These are phyloP conservation scores for Yamadazyma aaseri DNA, from an alignment of 1,139 yeast species.

Conservation along the genomic window DNA sequence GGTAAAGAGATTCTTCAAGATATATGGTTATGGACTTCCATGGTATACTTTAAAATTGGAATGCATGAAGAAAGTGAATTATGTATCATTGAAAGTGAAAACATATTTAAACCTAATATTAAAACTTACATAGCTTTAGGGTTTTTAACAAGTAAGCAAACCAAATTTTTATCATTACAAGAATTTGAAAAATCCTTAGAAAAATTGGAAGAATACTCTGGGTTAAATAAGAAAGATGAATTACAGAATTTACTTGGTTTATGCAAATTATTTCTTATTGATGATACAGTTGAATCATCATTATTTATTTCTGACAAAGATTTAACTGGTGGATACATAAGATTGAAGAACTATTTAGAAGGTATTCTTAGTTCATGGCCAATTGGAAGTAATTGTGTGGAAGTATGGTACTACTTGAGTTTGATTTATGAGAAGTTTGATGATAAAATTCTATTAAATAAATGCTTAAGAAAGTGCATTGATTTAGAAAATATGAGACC, in stretches of 20 bases:
- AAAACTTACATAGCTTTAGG: slow-evolving; percentile 59
- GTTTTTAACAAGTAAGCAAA: slow-evolving; percentile 38
- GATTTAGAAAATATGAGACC: slow-evolving; percentile 68
- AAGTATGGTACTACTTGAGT: slow-evolving; percentile 73
- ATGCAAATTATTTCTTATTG: slow-evolving; percentile 52
- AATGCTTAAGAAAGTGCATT: slow-evolving; percentile 64
- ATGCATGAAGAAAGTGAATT: slow-evolving; percentile 62
- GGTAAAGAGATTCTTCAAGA: slow-evolving; percentile 47
- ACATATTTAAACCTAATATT: slow-evolving; percentile 47
- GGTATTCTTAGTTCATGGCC: slow-evolving; percentile 44
- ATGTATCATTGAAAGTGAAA: slow-evolving; percentile 73
- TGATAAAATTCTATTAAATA: slow-evolving; percentile 51
- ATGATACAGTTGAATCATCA: slow-evolving; percentile 33
- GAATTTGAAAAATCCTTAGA: slow-evolving; percentile 72
- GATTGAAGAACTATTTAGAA: slow-evolving; percentile 65
- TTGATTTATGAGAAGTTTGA: slow-evolving; percentile 61
- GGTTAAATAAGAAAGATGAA: slow-evolving; percentile 37
- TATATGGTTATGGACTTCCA: slow-evolving; percentile 76
- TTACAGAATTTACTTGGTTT: slow-evolving; percentile 67
- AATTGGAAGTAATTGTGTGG: slow-evolving; percentile 58
- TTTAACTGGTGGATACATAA: slow-evolving; percentile 60
- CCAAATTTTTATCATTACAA: slow-evolving; percentile 53
- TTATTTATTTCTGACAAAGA: slow-evolving; percentile 50
- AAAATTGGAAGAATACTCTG: slow-evolving; percentile 21
- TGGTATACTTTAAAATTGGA: slow-evolving; percentile 59